A percentile compares a stretch with the other conserved stretches of the same genome.
Evolutionary conservation across 2,329 filamentous ascomycete genomes (phyloP).

Genomic region (Apiospora pterosperma): DNA sequence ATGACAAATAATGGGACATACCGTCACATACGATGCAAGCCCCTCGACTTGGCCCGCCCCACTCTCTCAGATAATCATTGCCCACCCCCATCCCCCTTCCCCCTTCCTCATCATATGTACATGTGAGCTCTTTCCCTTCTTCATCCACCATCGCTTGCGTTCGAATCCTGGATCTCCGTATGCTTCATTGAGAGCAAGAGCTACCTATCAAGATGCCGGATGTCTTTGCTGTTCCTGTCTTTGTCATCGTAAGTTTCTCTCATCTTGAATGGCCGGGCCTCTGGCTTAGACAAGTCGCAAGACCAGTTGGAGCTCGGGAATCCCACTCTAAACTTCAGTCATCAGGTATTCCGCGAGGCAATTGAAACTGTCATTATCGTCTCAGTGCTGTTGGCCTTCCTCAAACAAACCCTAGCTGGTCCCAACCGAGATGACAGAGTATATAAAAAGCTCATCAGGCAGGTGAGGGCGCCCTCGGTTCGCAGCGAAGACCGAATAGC

Average conservation of each 20-base stretch:
- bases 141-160: not conserved
- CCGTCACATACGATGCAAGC: too few species aligned
- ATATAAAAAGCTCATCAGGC: constrained; percentile 65
- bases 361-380: constrained; percentile 83
- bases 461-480: constrained; percentile 39
- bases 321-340: not conserved
- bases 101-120: not conserved
- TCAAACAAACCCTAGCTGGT: constrained; percentile 73
- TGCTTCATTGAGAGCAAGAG: not conserved
- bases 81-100: not conserved
- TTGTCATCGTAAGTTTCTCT: constrained; percentile 65
- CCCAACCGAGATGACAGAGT: constrained; percentile 57
- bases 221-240: constrained; percentile 46
- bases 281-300: not conserved
- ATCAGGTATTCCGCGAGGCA: constrained; percentile 67
- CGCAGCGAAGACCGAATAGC: not conserved
- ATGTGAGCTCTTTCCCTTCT: not conserved
- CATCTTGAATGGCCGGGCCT: not conserved
- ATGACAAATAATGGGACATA: too few species aligned
- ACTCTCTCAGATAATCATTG: not conserved
- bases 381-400: constrained; percentile 79
- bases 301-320: not conserved
- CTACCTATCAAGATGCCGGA: constrained; percentile 4
- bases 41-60: too few species aligned
- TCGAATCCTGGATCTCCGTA: not conserved